These are phyloP conservation scores for Phytophthora pistaciae DNA, from an alignment of 352 stramenopile species.

Conservation along the genomic window DNA sequence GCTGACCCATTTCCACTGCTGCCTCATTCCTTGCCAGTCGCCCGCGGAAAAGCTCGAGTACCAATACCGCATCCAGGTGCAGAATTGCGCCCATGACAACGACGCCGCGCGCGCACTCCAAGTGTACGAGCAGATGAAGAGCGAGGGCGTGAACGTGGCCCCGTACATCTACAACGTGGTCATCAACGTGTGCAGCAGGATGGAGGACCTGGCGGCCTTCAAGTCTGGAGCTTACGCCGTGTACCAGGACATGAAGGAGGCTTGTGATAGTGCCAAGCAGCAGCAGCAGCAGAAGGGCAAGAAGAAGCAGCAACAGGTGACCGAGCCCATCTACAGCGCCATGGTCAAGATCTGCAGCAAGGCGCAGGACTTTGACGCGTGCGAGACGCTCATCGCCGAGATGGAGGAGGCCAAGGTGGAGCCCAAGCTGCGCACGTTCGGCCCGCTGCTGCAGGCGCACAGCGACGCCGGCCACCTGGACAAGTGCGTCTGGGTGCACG, in stretches of 20 bases:
- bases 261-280: slow-evolving; percentile 15
- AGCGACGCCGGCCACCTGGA: slow-evolving; percentile 59
- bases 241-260: slow-evolving; percentile 75
- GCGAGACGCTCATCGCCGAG: slow-evolving; percentile 55
- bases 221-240: slow-evolving; percentile 57
- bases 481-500: slow-evolving; percentile 66
- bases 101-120: slow-evolving; percentile 52
- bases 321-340: slow-evolving; percentile 79
- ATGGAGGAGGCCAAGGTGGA: slow-evolving; percentile 57
- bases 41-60: slow-evolving; percentile 47
- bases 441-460: slow-evolving; percentile 71
- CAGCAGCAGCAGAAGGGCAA: slow-evolving; percentile 27
- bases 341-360: slow-evolving; percentile 82
- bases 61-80: slow-evolving; percentile 53
- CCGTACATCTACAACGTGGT: slow-evolving; percentile 69
- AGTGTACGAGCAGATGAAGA: slow-evolving; percentile 66
- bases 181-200: slow-evolving; percentile 70
- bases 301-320: slow-evolving; percentile 2
- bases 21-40: slow-evolving; percentile 32
- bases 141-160: slow-evolving; percentile 35
- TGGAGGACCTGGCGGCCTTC: slow-evolving; percentile 42
- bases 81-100: slow-evolving; percentile 47
- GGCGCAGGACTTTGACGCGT: slow-evolving; percentile 61
- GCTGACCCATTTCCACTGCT: slow-evolving; percentile 1
- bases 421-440: slow-evolving; percentile 81